Conservation (phyloP, 371 early-diverging fungal species). For the Lichtheimia ornata region DNA sequence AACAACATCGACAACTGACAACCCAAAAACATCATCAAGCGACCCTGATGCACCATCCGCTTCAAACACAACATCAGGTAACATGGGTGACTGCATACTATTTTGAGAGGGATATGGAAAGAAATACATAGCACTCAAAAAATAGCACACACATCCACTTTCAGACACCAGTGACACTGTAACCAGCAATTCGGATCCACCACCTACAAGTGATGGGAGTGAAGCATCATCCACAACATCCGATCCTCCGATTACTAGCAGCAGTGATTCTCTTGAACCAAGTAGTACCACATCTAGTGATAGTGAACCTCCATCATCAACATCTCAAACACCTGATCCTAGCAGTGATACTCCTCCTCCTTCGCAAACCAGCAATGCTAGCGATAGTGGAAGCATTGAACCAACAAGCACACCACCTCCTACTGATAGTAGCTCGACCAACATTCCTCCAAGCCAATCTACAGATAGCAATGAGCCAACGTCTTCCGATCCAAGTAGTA, state of each 20-base stretch:
- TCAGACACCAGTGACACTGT: no score
- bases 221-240: not conserved
- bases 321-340: not conserved
- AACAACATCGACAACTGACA: no score
- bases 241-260: not conserved
- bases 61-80: no score
- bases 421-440: not conserved
- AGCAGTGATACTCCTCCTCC: constrained; percentile 1
- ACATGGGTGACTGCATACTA: no score
- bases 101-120: no score
- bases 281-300: no score
- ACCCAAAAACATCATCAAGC: no score
- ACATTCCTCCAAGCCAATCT: not conserved
- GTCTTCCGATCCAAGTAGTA: not conserved
- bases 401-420: not conserved
- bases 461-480: not conserved
- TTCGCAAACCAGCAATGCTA: not conserved
- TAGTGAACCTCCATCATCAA: not conserved
- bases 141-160: no score
- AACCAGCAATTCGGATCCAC: not conserved
- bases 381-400: not conserved
- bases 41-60: no score
- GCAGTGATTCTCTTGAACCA: not conserved
- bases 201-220: not conserved
- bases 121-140: no score